Percentiles rank a stretch among this genome's conserved stretches.
Evolutionary conservation across 2,329 filamentous ascomycete genomes (phyloP).

Genomic region (Pyrenophora teres): DNA sequence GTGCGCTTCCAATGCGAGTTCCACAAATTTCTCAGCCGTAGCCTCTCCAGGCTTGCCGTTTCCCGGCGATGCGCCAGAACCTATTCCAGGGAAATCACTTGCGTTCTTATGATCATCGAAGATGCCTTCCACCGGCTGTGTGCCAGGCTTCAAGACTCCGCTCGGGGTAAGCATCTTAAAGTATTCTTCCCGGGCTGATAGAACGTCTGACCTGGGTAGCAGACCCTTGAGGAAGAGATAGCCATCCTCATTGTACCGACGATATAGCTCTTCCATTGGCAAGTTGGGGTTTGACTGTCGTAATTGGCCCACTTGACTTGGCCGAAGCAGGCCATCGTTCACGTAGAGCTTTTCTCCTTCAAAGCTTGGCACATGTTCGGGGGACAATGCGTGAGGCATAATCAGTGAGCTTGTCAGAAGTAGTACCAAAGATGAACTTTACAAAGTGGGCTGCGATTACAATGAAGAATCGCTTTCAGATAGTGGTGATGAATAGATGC

Average conservation of each 20-base stretch:
- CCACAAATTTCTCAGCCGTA: slow-evolving; percentile 53
- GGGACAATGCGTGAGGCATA: slow-evolving; percentile 44
- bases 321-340: slow-evolving; percentile 54
- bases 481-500: too few species aligned
- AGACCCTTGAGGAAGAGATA: slow-evolving; percentile 62
- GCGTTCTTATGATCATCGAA: slow-evolving; percentile 54
- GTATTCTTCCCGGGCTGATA: slow-evolving; percentile 58
- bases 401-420: not conserved
- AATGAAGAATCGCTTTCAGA: too few species aligned
- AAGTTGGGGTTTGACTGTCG: slow-evolving; percentile 51
- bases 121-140: slow-evolving; percentile 58
- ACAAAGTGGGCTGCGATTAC: too few species aligned
- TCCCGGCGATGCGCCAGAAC: slow-evolving; percentile 54
- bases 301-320: slow-evolving; percentile 51
- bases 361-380: slow-evolving; percentile 32
- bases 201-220: slow-evolving; percentile 58
- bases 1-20: slow-evolving; percentile 60
- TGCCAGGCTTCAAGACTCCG: slow-evolving; percentile 61
- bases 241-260: slow-evolving; percentile 55
- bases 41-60: slow-evolving; percentile 54
- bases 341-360: slow-evolving; percentile 47
- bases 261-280: slow-evolving; percentile 56
- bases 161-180: slow-evolving; percentile 60
- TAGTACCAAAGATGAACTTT: not conserved
- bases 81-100: slow-evolving; percentile 58